A percentile compares a stretch with the other conserved stretches of the same genome.
These are phyloP conservation scores for Populus hybrid DNA, from an alignment of 441 rosid genomes.

Conservation along the genomic window DNA sequence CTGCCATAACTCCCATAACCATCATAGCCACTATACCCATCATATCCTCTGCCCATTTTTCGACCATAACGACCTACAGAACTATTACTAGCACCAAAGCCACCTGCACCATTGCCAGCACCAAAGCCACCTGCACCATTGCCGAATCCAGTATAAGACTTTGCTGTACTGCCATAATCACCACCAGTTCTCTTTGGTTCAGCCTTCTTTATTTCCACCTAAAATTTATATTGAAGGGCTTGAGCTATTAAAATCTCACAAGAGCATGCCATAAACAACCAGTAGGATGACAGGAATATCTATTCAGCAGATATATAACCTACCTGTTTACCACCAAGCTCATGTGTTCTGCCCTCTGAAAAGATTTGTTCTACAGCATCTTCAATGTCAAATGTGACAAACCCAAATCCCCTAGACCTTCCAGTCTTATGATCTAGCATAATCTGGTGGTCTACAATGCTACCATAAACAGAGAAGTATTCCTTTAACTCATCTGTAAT, in stretches of 20 bases:
- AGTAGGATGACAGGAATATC: conserved; percentile 3
- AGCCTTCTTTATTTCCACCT: conserved; percentile 99
- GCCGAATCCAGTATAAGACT: conserved; percentile 49
- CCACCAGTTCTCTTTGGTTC: conserved; percentile 82
- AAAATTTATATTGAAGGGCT: conserved; percentile 50
- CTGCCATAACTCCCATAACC: conserved; percentile 36
- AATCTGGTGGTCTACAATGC: conserved; percentile 69
- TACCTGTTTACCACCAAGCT: conserved; percentile 87
- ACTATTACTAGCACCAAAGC: neutral
- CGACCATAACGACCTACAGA: conserved; percentile 37
- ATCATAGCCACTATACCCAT: conserved; percentile 35
- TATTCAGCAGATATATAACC: conserved; percentile 19
- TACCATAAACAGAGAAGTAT: conserved; percentile 71
- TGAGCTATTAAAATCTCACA: conserved; percentile 21
- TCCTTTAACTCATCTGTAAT: conserved; percentile 66
- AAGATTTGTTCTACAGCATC: conserved; percentile 78
- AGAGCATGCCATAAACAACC: conserved; percentile 32
- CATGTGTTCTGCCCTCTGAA: conserved; percentile 70
- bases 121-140: conserved; percentile 37
- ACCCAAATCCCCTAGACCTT: conserved; percentile 85
- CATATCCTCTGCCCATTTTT: conserved; percentile 39
- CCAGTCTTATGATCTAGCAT: conserved; percentile 85
- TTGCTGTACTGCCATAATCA: conserved; percentile 54
- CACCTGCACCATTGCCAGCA: conserved; percentile 16
- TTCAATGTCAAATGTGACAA: conserved; percentile 79